phyloP scores from a whole-genome alignment of 1,284 basidiomycete species.

The Ceratobasidium sp. region DNA sequence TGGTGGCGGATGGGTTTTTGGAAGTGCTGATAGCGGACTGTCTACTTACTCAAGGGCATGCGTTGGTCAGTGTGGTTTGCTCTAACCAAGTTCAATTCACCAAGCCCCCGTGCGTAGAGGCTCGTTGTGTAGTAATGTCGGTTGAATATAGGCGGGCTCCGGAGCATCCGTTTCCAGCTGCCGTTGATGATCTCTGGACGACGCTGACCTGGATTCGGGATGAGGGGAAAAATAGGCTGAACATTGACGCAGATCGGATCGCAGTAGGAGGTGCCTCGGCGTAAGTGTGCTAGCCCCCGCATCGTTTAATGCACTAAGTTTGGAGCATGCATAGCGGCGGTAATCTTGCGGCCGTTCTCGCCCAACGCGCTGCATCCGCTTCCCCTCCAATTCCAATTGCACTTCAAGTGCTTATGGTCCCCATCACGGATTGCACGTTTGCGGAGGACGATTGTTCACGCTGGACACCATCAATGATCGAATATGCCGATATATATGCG shows the following conservation, averaged over 20 bases:
- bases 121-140: slow-evolving; percentile 64
- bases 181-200: slow-evolving; percentile 75
- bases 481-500: slow-evolving; percentile 68
- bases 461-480: slow-evolving; percentile 62
- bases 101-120: slow-evolving; percentile 47
- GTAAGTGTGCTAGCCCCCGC: not conserved
- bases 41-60: slow-evolving; percentile 58
- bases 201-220: slow-evolving; percentile 70
- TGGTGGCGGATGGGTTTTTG: slow-evolving; percentile 59
- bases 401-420: slow-evolving; percentile 74
- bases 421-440: slow-evolving; percentile 76
- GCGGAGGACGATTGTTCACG: slow-evolving; percentile 47
- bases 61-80: slow-evolving; percentile 71
- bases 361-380: slow-evolving; percentile 68
- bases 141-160: slow-evolving; percentile 81
- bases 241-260: slow-evolving; percentile 53
- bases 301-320: not conserved
- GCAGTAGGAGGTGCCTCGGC: slow-evolving; percentile 13
- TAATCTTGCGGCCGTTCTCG: slow-evolving; percentile 73
- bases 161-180: slow-evolving; percentile 76
- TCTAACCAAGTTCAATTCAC: slow-evolving; percentile 50
- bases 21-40: slow-evolving; percentile 24
- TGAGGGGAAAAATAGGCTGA: slow-evolving; percentile 58
- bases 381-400: slow-evolving; percentile 65
- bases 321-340: slow-evolving; percentile 63